Evolutionary conservation across 106 monocot genomes (phyloP), one percentile per base, ranked within the genome.

Genomic region (Chionographis japonica): DNA sequence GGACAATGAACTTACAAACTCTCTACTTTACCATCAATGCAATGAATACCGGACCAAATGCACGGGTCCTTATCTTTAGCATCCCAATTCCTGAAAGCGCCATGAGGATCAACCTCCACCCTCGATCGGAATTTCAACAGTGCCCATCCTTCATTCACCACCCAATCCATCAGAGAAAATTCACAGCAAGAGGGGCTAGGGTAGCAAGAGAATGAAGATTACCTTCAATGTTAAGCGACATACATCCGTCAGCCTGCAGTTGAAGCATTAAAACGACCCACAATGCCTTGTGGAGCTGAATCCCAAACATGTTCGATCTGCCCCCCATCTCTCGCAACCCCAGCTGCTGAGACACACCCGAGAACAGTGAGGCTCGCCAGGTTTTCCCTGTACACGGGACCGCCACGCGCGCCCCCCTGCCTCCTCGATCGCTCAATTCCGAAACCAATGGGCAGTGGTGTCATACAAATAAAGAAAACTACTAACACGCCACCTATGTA

Each of bases 31-130:
- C 83, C 79, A 66, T 77, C 83, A 69, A 77, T 14, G 54, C 89
- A 93, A 13, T 52, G 79, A 59, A 93, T 78, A 37, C 93, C 93
- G 0, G 54, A 62, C 93, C 89, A 90, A 37, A 54, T 66, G 75
- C 93, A 90, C 0, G 93, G 89, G 53, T 77, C 59, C 13, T 37
- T 18, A 67, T 77, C 81, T 1, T 74, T 53, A 10, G 52, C 64
- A 73, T 87, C 71, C 89, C 93, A 90, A 68, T 78, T 82, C 43
- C 56, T 54, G 6, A 90, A 70, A 18, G 60, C 78, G 12, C 79
- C 77, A 75, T 71, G 58, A 54, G 86, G 84, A 79, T 89, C 86
- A 42, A 66, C 6, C 63, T 86, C 86, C 71, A 93, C 86, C 51
- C 62, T 86, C 36, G 62, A 73, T 2, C 79, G 83, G 53, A 93